phyloP scores from a whole-genome alignment of 2,329 filamentous ascomycete genomes.

The Pseudogymnoascus pannorum region DNA sequence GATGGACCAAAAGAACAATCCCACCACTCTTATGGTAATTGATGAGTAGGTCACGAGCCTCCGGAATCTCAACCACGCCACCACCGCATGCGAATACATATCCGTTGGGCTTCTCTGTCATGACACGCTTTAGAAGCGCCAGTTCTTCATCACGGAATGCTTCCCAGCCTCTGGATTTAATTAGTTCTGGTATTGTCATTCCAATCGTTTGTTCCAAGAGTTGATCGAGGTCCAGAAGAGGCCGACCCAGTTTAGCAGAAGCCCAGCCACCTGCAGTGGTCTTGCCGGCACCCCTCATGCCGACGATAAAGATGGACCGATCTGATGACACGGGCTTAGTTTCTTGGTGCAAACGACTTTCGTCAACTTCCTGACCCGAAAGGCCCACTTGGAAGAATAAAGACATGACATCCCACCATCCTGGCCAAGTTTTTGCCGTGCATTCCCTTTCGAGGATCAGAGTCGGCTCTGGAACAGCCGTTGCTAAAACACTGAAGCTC shows the following conservation, averaged over 20 bases:
- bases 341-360: slow-evolving; percentile 28
- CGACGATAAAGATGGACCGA: slow-evolving; percentile 84
- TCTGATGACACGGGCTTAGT: slow-evolving; percentile 35
- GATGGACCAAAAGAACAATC: slow-evolving; percentile 78
- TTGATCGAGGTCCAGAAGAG: slow-evolving; percentile 79
- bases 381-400: slow-evolving; percentile 69
- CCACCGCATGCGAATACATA: slow-evolving; percentile 91
- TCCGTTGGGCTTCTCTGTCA: slow-evolving; percentile 66
- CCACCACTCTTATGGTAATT: slow-evolving; percentile 70
- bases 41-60: slow-evolving; percentile 67
- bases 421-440: slow-evolving; percentile 95
- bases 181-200: slow-evolving; percentile 78
- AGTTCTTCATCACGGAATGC: slow-evolving; percentile 78
- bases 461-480: slow-evolving; percentile 62
- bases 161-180: slow-evolving; percentile 73
- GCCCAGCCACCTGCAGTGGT: slow-evolving; percentile 89
- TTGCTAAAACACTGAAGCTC: slow-evolving; percentile 88
- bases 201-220: slow-evolving; percentile 71
- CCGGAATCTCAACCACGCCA: slow-evolving; percentile 79
- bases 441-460: slow-evolving; percentile 86
- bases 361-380: slow-evolving; percentile 55
- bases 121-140: slow-evolving; percentile 62
- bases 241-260: slow-evolving; percentile 63
- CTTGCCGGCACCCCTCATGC: slow-evolving; percentile 96
- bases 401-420: slow-evolving; percentile 90